Percentiles rank a stretch among this genome's conserved stretches.
Evolutionary conservation across 495 filamentous ascomycete genomes (phyloP).

Genomic region (Aspergillus steynii): DNA sequence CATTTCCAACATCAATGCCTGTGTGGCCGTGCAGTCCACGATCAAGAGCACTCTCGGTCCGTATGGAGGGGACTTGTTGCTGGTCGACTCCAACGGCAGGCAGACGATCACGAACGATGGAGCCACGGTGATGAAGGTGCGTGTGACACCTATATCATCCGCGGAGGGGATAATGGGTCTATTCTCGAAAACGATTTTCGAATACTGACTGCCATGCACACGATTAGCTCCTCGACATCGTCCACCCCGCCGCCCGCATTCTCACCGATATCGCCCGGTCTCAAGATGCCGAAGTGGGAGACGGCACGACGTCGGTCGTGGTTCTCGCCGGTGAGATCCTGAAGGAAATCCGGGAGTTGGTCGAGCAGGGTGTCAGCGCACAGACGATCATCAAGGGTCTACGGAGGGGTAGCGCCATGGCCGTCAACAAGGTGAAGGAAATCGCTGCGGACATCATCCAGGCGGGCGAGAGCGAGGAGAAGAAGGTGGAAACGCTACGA

Average conservation of each 20-base stretch:
- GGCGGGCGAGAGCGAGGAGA: slow-evolving; percentile 60
- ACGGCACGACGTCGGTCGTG: slow-evolving; percentile 96
- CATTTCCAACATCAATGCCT: slow-evolving; percentile 98
- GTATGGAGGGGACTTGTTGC: slow-evolving; percentile 92
- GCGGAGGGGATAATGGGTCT: not conserved
- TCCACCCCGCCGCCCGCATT: slow-evolving; percentile 96
- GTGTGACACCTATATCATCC: slow-evolving; percentile 11
- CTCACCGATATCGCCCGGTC: slow-evolving; percentile 97
- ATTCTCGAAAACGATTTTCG: not conserved
- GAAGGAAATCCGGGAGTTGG: slow-evolving; percentile 91
- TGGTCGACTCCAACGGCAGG: slow-evolving; percentile 92
- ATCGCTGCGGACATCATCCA: slow-evolving; percentile 80
- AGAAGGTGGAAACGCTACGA: slow-evolving; percentile 83
- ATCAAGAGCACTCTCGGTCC: slow-evolving; percentile 95
- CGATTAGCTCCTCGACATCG: slow-evolving; percentile 87
- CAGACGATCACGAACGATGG: slow-evolving; percentile 99
- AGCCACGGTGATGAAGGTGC: slow-evolving; percentile 97
- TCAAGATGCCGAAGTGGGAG: slow-evolving; percentile 98
- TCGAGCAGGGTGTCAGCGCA: slow-evolving; percentile 95
- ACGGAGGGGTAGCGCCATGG: slow-evolving; percentile 83
- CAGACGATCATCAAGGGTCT: slow-evolving; percentile 97
- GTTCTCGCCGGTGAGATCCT: slow-evolving; percentile 94
- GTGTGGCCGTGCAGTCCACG: slow-evolving; percentile 93
- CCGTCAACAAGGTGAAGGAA: slow-evolving; percentile 98
- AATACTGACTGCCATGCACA: slow-evolving; percentile 19